Evolutionary conservation across 2,329 filamentous ascomycete species (phyloP).

Genomic region (Pleomassaria siparia): DNA sequence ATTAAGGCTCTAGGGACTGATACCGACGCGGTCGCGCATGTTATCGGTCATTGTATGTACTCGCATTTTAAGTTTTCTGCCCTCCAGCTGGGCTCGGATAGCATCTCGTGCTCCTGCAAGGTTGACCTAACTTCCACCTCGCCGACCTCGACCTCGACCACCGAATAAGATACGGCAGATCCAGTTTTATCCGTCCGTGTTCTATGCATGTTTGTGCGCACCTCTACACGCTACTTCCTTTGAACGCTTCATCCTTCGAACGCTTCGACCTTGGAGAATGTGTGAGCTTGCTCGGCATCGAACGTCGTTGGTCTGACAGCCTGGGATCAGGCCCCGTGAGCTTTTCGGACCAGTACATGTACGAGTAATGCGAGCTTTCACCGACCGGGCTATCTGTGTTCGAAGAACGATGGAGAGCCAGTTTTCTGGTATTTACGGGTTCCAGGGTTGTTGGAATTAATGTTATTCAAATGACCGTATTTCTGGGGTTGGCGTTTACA

Average conservation of each 20-base stretch:
- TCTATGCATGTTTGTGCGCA: neutral
- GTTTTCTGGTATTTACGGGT: no score
- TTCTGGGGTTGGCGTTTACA: no score
- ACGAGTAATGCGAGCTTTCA: no score
- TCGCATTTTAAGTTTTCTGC: no score
- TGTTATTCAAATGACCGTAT: no score
- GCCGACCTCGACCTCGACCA: constrained; percentile 1
- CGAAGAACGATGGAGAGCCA: no score
- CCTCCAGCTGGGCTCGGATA: neutral
- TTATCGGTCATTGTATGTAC: neutral
- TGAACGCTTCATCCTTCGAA: no score
- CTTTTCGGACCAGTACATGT: neutral
- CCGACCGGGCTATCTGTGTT: no score
- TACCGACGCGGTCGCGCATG: neutral
- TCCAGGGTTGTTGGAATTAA: no score
- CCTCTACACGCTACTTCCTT: neutral
- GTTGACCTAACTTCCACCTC: neutral
- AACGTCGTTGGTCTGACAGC: neutral
- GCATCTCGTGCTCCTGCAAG: neutral
- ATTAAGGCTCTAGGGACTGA: neutral
- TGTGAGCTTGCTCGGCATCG: neutral
- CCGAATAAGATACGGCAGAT: constrained; percentile 1
- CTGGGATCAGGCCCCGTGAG: neutral
- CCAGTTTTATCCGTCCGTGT: neutral
- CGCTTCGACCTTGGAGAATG: neutral